These are phyloP conservation scores for Hypoxylon perforatum DNA, from an alignment of 495 filamentous ascomycete genomes.

Conservation along the genomic window DNA sequence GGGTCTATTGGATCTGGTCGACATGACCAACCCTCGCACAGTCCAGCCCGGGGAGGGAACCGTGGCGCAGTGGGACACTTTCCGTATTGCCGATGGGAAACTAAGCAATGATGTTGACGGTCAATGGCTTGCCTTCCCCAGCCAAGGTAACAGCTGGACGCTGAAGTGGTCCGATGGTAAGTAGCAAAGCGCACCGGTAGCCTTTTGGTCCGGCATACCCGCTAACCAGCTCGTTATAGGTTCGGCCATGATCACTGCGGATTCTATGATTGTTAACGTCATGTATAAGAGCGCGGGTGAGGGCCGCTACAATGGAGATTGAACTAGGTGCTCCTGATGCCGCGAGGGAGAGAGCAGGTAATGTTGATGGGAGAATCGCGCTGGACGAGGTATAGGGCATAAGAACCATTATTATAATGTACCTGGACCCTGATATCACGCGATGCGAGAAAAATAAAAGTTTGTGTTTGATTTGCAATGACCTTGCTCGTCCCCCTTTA, in stretches of 20 bases:
- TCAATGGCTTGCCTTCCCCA: constrained; percentile 51
- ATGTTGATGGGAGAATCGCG: constrained; percentile 5
- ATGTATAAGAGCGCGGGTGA: constrained; percentile 46
- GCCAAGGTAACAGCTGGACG: constrained; percentile 38
- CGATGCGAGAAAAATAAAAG: constrained; percentile 20
- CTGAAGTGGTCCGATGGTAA: constrained; percentile 55
- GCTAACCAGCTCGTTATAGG: constrained; percentile 31
- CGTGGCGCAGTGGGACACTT: constrained; percentile 49
- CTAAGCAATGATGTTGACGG: constrained; percentile 46
- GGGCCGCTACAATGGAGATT: constrained; percentile 41
- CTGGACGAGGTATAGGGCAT: constrained; percentile 2
- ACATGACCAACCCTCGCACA: constrained; percentile 49
- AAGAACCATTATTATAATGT: constrained; percentile 3
- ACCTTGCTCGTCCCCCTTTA: not conserved
- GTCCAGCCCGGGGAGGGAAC: constrained; percentile 42
- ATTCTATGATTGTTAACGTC: constrained; percentile 52
- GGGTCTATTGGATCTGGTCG: constrained; percentile 48
- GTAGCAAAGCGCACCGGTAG: constrained; percentile 6
- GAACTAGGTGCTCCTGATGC: constrained; percentile 1
- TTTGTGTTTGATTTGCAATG: constrained; percentile 15
- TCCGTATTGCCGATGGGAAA: constrained; percentile 42
- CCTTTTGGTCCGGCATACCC: not conserved
- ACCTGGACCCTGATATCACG: not conserved
- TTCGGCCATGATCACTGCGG: constrained; percentile 45
- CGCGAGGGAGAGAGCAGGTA: not conserved